phyloP scores from a whole-genome alignment of 2,329 filamentous ascomycete genomes.

The Akanthomyces dipterigenus region DNA sequence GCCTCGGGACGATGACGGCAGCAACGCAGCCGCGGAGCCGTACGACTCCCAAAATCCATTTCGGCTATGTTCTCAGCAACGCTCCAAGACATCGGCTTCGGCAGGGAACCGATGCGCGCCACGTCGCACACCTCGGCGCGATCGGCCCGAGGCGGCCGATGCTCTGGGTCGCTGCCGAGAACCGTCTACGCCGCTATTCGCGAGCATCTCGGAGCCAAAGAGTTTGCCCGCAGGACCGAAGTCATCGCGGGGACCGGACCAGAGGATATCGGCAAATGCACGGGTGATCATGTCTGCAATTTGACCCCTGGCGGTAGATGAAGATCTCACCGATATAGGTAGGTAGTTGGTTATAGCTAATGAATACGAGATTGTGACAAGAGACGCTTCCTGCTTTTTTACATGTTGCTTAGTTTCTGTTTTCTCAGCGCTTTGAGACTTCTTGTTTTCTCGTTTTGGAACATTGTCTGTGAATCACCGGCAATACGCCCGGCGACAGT shows the following conservation, averaged over 20 bases:
- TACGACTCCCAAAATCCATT: background rate
- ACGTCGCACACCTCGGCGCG: background rate
- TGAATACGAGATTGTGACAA: background rate
- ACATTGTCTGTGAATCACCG: background rate
- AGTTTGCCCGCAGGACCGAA: background rate
- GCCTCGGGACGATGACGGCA: background rate
- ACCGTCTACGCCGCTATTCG: background rate
- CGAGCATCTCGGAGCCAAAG: slow-evolving; percentile 1
- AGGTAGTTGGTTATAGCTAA: background rate
- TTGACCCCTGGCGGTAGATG: background rate
- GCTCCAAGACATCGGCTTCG: background rate
- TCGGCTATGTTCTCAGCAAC: background rate
- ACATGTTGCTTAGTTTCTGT: no score
- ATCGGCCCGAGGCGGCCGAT: slow-evolving; percentile 4
- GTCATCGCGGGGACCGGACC: background rate
- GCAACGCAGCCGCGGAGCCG: background rate
- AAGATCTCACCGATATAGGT: background rate
- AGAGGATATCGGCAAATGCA: background rate
- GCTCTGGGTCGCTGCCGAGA: slow-evolving; percentile 2
- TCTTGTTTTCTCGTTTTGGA: background rate
- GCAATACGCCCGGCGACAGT: background rate
- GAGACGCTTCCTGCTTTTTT: no score
- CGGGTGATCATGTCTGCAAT: background rate
- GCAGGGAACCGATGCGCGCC: background rate
- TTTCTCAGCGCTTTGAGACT: no score